Base-by-base conservation (phyloP, 2,329 filamentous ascomycete genomes). In the Fusarium sp. region DNA sequence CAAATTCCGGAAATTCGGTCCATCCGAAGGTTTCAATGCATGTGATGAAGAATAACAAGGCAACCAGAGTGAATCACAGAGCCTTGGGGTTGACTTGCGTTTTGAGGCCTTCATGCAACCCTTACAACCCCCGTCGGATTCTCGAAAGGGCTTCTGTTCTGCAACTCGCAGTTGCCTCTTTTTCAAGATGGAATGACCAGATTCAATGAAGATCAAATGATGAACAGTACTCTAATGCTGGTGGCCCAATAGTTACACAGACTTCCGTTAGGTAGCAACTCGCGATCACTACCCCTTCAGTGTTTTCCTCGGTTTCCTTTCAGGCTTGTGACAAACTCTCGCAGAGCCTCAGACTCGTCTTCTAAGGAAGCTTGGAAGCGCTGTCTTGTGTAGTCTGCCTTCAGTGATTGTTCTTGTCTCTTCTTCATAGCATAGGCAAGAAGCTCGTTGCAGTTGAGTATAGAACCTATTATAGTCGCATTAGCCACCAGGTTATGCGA, bases 61-160 rank as follows among this genome's bases (percentile, higher is more conserved):
- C 34, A 20, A 15, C 27, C 12, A 9, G 30, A 29, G 3, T 25
- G 2, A 24, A 2, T 51, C 1, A 1, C 15, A 24, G 22, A 41
- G 34, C 10, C n/a, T 53, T 13, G 20, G 16, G 12, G 20, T 16
- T 32, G 29, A 13, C 6, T 3, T 2, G 10, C 18, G 10, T 52
- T 58, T 61, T 61, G 58, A 61, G 52, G 58, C 58, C 58, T n/a
- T n/a, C 41, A 27, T 22, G 24, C 12, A 59, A 46, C 48, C 30
- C 22, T 45, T 1, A 24, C 24, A 18, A 34, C 15, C 47, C 48
- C 20, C 30, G n/a, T 24, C 16, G 5, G n/a, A 18, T 9, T 45
- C 11, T 3, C 38, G 9, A 45, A 20, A 6, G 4, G 6, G 8
- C 12, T 20, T 34, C n/a, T 4, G 10, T 32, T 1, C 29, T 20